Percentiles rank a stretch among this genome's conserved stretches.
These are phyloP conservation scores for Infundibulicybe gibba DNA, from an alignment of 768 basidiomycete genomes.

Conservation along the genomic window DNA sequence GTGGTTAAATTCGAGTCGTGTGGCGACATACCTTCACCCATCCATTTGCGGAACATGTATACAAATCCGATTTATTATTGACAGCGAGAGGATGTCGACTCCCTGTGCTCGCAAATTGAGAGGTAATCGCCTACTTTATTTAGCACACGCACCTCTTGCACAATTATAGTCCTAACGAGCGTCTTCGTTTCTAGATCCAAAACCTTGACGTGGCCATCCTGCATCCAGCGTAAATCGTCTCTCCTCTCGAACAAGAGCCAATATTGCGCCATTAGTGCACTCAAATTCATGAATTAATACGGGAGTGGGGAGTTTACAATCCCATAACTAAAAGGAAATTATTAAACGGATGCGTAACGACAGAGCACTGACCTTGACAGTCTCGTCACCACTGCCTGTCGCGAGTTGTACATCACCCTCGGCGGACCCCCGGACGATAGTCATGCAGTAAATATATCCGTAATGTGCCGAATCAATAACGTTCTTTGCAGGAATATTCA, in stretches of 20 bases:
- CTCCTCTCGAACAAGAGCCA: slow-evolving; percentile 75
- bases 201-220: slow-evolving; percentile 90
- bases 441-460: slow-evolving; percentile 90
- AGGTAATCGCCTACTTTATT: slow-evolving; percentile 1
- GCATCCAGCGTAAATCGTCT: slow-evolving; percentile 88
- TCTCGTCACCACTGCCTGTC: slow-evolving; percentile 90
- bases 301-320: slow-evolving; percentile 43
- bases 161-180: slow-evolving; percentile 80
- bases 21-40: slow-evolving; percentile 57
- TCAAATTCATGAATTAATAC: slow-evolving; percentile 61
- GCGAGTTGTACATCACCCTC: slow-evolving; percentile 46
- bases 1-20: slow-evolving; percentile 1
- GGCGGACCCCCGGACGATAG: slow-evolving; percentile 23
- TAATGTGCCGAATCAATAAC: slow-evolving; percentile 89
- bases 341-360: neutral
- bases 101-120: slow-evolving; percentile 35
- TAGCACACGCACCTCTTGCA: slow-evolving; percentile 59
- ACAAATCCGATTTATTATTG: slow-evolving; percentile 64
- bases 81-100: slow-evolving; percentile 79
- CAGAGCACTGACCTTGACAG: slow-evolving; percentile 60
- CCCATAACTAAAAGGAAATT: slow-evolving; percentile 54
- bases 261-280: slow-evolving; percentile 74
- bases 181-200: slow-evolving; percentile 90
- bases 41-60: slow-evolving; percentile 65
- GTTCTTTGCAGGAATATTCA: slow-evolving; percentile 63